phyloP scores from a whole-genome alignment of 2,329 filamentous ascomycete genomes.

The Neodidymelliopsis sp. region DNA sequence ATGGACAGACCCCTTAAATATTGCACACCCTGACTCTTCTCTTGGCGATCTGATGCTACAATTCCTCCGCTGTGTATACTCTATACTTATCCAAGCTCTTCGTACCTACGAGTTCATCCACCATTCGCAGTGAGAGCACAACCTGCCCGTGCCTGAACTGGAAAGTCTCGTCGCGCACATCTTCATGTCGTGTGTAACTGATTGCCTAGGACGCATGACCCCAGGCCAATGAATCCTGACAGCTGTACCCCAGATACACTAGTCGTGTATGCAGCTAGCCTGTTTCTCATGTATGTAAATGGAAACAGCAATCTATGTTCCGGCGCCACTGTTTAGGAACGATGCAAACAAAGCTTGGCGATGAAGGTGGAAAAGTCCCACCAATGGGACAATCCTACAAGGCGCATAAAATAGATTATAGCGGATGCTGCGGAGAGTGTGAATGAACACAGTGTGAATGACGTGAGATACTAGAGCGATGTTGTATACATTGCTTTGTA shows the following conservation, averaged over 20 bases:
- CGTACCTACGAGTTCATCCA: slow-evolving; percentile 25
- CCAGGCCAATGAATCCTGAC: slow-evolving; percentile 8
- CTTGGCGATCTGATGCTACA: slow-evolving; percentile 16
- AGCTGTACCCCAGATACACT: slow-evolving; percentile 16
- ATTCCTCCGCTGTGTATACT: slow-evolving; percentile 26
- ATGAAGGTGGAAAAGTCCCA: slow-evolving; percentile 24
- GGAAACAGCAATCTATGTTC: slow-evolving; percentile 24
- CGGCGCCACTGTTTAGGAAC: slow-evolving; percentile 24
- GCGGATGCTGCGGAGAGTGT: not conserved
- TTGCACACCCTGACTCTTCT: slow-evolving; percentile 5
- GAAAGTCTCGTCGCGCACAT: slow-evolving; percentile 2
- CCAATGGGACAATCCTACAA: slow-evolving; percentile 30
- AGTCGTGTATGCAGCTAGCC: slow-evolving; percentile 10
- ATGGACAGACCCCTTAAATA: slow-evolving; percentile 29
- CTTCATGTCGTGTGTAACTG: slow-evolving; percentile 9
- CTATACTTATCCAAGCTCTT: slow-evolving; percentile 3
- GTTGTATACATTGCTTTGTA: not conserved
- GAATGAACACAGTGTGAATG: not conserved
- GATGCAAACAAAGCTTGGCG: slow-evolving; percentile 27
- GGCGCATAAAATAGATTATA: slow-evolving; percentile 7
- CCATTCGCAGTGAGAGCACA: slow-evolving; percentile 25
- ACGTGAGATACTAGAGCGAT: not conserved
- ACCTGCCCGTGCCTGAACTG: slow-evolving; percentile 6
- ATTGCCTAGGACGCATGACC: slow-evolving; percentile 14
- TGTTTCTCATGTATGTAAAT: slow-evolving; percentile 9